phyloP scores from a whole-genome alignment of 495 filamentous ascomycete genomes.

The Penicillium cataractarum region DNA sequence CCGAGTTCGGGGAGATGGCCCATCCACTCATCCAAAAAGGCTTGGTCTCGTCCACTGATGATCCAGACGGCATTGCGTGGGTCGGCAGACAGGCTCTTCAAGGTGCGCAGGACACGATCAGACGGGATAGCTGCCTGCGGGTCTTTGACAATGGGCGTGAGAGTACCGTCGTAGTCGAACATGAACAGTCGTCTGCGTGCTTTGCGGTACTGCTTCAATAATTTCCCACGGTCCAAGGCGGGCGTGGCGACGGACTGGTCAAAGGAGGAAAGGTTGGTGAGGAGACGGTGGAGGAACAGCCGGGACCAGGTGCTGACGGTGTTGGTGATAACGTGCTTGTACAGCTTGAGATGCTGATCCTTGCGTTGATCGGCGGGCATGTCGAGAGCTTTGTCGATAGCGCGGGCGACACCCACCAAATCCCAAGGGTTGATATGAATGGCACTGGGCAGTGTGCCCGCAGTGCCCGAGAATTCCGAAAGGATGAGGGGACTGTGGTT shows the following conservation, averaged over 20 bases:
- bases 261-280: conserved; percentile 76
- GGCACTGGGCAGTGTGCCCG: conserved; percentile 78
- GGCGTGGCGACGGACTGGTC: conserved; percentile 78
- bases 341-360: conserved; percentile 58
- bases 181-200: conserved; percentile 83
- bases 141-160: conserved; percentile 94
- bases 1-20: conserved; percentile 84
- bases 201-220: conserved; percentile 71
- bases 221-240: conserved; percentile 68
- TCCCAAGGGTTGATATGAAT: conserved; percentile 97
- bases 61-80: conserved; percentile 92
- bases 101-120: conserved; percentile 73
- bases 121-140: conserved; percentile 86
- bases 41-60: conserved; percentile 89
- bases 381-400: conserved; percentile 76
- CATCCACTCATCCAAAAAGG: conserved; percentile 84
- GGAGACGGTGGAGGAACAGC: conserved; percentile 71
- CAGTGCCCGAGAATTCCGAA: conserved; percentile 94
- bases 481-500: conserved; percentile 84
- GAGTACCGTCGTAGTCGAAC: conserved; percentile 98
- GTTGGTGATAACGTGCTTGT: conserved; percentile 78
- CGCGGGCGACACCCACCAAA: conserved; percentile 73
- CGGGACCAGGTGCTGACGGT: conserved; percentile 84
- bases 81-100: conserved; percentile 79
- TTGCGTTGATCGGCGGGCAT: conserved; percentile 67